Evolutionary conservation across 768 basidiomycete species (phyloP).

Genomic region (Lanmaoa pseudosensibilis): DNA sequence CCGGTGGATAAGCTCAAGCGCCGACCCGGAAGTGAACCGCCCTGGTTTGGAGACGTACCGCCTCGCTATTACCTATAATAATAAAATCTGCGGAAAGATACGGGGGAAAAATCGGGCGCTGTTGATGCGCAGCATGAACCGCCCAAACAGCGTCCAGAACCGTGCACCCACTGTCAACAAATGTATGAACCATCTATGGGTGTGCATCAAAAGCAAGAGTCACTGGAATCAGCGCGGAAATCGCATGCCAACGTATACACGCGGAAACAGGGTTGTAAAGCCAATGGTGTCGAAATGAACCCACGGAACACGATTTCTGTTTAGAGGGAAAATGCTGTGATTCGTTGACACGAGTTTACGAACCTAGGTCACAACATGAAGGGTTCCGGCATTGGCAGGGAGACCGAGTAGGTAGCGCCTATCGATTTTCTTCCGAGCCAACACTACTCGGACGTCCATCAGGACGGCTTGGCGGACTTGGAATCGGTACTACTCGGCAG

Average conservation of each 20-base stretch:
- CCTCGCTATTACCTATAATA: constrained; percentile 16
- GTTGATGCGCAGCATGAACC: not conserved
- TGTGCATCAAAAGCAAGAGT: constrained; percentile 1
- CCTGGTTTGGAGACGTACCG: constrained; percentile 15
- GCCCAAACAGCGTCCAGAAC: not conserved
- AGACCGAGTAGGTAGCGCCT: not conserved
- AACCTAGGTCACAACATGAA: constrained; percentile 8
- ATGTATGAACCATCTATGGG: not conserved
- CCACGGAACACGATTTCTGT: constrained; percentile 12
- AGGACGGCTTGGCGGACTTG: not conserved
- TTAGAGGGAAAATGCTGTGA: constrained; percentile 22
- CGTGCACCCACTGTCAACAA: not conserved
- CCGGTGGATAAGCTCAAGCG: constrained; percentile 11
- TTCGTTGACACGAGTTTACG: constrained; percentile 6
- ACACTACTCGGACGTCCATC: not conserved
- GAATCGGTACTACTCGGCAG: not conserved
- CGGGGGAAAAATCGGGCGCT: not conserved
- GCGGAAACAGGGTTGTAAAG: constrained; percentile 25
- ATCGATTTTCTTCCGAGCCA: not conserved
- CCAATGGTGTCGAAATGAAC: constrained; percentile 15
- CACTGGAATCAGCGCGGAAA: constrained; percentile 13
- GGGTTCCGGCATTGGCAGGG: not conserved
- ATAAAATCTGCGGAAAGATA: constrained; percentile 9
- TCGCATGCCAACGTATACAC: constrained; percentile 19
- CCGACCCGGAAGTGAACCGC: constrained; percentile 10